Percentiles rank a stretch among this genome's conserved stretches.
phyloP scores from a whole-genome alignment of 1,284 basidiomycete species.

The Athelia sp. region DNA sequence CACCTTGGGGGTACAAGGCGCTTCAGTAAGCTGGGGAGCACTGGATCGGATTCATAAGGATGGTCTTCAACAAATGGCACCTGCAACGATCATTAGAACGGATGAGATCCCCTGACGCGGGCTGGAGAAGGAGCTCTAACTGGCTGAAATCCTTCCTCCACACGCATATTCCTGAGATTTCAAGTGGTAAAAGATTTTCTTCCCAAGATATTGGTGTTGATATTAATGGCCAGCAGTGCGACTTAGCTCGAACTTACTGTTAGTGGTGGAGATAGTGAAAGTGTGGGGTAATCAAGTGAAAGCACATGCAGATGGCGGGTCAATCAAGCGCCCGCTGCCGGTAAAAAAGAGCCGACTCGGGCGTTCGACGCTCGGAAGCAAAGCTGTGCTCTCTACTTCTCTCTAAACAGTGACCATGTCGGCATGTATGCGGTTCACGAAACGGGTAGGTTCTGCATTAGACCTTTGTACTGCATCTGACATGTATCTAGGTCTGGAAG shows the following conservation, averaged over 20 bases:
- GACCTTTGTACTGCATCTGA: background rate
- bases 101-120: slow-evolving; percentile 2
- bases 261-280: too few relatives aligned
- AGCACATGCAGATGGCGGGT: too few relatives aligned
- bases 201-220: too few relatives aligned
- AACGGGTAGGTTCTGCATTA: slow-evolving; percentile 31
- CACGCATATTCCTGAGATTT: too few relatives aligned
- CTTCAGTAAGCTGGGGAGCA: slow-evolving; percentile 51
- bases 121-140: slow-evolving; percentile 26
- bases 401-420: slow-evolving; percentile 39
- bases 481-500: slow-evolving; percentile 61
- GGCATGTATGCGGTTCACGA: slow-evolving; percentile 65
- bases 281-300: too few relatives aligned
- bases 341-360: too few relatives aligned
- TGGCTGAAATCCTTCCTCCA: slow-evolving; percentile 62
- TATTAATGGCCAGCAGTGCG: too few relatives aligned
- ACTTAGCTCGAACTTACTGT: too few relatives aligned
- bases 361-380: too few relatives aligned
- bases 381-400: slow-evolving; percentile 2
- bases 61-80: slow-evolving; percentile 43
- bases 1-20: slow-evolving; percentile 47
- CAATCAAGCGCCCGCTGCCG: slow-evolving; percentile 6
- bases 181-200: too few relatives aligned
- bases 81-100: slow-evolving; percentile 16
- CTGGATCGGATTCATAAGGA: slow-evolving; percentile 54